Evolutionary conservation across 352 stramenopile species (phyloP), one percentile per base, ranked within the genome.

Genomic region (Globisporangium echinulatum): DNA sequence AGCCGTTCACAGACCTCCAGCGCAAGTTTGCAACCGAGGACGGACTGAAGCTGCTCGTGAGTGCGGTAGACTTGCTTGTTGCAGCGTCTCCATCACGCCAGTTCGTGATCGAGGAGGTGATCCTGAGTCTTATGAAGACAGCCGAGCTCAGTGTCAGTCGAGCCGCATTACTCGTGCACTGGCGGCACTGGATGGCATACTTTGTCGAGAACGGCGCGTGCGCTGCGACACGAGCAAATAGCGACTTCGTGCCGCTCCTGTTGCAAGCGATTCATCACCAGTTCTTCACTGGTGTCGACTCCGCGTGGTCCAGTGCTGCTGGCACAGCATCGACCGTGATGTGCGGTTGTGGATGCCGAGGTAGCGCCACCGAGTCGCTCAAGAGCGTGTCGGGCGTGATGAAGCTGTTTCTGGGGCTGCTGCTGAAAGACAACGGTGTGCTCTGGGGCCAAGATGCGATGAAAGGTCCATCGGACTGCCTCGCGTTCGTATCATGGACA

Each of bases 401-500:
- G 55, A 56, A 66, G 25, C 9, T 66, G 19, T 66, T 49, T 11
- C 49, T 66, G 9, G 14, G 13, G 3, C 43, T 66, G 37, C 48
- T 66, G 15, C 8, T 61, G 33, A 61, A 42, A 39, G 60, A 66
- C 13, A 53, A 46, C n/a, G 60, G 60, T 8, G 60, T 66, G 11
- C 44, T 61, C 33, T 66, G 60, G 60, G 60, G 38, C 0, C 60
- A 66, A 49, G 60, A 66, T 7, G 54, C n/a, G 7, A 66, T 66
- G 60, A 61, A 61, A 33, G 60, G 60, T 8, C 60, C 55, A 2
- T 19, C 4, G 0, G 60, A 66, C 37, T 58, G 54, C 17, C 48
- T 66, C n/a, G 17, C 13, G 11, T 61, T 66, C 49, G 56, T 58
- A 10, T 44, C 48, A n/a, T 61, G 49, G 60, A 66, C 60, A 7